phyloP scores from a whole-genome alignment of 495 filamentous ascomycete genomes.

The Parathielavia appendiculata region DNA sequence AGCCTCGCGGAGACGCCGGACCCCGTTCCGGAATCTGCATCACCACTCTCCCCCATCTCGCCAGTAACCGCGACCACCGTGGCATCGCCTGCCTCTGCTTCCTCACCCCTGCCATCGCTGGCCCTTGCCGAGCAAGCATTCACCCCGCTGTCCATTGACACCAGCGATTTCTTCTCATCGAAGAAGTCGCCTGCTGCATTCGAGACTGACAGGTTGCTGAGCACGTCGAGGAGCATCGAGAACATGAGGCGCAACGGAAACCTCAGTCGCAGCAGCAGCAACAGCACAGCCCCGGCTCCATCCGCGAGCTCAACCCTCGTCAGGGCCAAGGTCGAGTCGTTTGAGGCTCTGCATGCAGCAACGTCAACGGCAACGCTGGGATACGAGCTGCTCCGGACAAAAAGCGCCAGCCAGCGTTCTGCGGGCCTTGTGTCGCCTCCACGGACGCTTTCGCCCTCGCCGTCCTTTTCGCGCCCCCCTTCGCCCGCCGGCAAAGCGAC shows the following conservation, averaged over 20 bases:
- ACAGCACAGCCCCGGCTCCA: conserved; percentile 22
- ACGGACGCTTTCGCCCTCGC: conserved; percentile 20
- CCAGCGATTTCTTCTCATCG: conserved; percentile 26
- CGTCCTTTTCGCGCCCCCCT: conserved; percentile 19
- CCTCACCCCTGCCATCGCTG: conserved; percentile 27
- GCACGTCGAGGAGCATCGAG: conserved; percentile 11
- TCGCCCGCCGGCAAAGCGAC: conserved; percentile 1
- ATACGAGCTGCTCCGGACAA: conserved; percentile 25
- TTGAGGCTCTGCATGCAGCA: conserved; percentile 27
- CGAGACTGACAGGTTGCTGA: conserved; percentile 11
- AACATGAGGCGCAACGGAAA: conserved; percentile 22
- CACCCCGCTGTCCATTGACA: conserved; percentile 45
- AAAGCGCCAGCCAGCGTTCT: conserved; percentile 19
- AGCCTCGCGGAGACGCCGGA: background rate
- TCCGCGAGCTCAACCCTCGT: conserved; percentile 22
- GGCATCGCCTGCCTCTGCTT: conserved; percentile 20
- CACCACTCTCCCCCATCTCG: conserved; percentile 22
- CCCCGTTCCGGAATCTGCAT: conserved; percentile 8
- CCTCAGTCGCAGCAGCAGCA: conserved; percentile 26
- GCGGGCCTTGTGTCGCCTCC: conserved; percentile 20
- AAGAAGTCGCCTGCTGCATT: conserved; percentile 11
- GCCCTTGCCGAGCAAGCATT: conserved; percentile 35
- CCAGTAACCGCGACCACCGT: conserved; percentile 17
- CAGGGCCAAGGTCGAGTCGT: conserved; percentile 33
- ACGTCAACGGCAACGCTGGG: conserved; percentile 16